Conservation (phyloP, 495 filamentous ascomycete species). For the Aspergillus olivimuriae region DNA sequence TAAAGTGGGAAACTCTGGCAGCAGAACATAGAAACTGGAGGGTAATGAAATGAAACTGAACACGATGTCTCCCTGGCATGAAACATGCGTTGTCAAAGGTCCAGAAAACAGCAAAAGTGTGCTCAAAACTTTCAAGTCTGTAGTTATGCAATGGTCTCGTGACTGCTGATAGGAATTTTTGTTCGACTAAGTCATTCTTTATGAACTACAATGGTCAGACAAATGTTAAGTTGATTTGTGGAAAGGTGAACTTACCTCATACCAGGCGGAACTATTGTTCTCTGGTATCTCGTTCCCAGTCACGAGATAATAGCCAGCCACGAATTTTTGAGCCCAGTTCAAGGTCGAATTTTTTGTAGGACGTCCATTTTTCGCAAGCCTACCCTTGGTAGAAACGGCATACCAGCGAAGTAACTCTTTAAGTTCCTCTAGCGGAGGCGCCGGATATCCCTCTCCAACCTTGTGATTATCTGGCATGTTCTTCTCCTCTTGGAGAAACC, state of each 20-base stretch:
- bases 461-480: conserved; percentile 3
- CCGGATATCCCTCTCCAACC: conserved; percentile 2
- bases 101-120: conserved; percentile 1
- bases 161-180: too few species aligned
- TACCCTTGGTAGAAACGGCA: conserved; percentile 2
- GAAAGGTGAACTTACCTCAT: conserved; percentile 4
- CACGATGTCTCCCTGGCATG: background rate
- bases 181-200: conserved; percentile 3
- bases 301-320: conserved; percentile 3
- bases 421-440: conserved; percentile 2
- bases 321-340: conserved; percentile 1
- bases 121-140: conserved; percentile 2
- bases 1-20: background rate
- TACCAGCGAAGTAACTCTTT: conserved; percentile 7
- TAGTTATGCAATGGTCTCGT: conserved; percentile 5
- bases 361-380: background rate
- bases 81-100: conserved; percentile 2
- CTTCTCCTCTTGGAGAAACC: conserved; percentile 5
- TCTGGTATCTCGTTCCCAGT: conserved; percentile 1
- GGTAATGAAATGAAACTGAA: conserved; percentile 4
- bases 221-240: background rate
- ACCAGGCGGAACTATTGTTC: background rate
- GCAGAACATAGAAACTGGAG: background rate
- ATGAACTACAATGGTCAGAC: conserved; percentile 3
- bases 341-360: conserved; percentile 1